A percentile compares a stretch with the other conserved stretches of the same genome.
Conservation (phyloP, 2,329 filamentous ascomycete species). For the Capronia coronata region DNA sequence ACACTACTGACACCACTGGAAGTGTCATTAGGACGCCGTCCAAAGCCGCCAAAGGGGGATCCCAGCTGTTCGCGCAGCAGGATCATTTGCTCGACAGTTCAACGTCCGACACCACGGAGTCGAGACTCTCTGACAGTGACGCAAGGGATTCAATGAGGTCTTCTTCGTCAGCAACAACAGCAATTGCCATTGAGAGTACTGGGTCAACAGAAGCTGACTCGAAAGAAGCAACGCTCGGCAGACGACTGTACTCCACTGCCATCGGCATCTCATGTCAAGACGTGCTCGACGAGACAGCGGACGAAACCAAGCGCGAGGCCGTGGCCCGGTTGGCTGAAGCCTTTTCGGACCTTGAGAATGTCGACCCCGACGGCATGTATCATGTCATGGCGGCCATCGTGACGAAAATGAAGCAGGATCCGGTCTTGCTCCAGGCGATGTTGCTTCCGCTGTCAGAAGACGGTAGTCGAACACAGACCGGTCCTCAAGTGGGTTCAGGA, state of each 20-base stretch:
- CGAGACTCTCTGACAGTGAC: slow-evolving; percentile 2
- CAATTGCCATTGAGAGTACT: neutral
- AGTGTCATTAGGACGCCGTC: slow-evolving; percentile 22
- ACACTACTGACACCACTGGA: slow-evolving; percentile 8
- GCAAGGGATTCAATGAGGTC: slow-evolving; percentile 11
- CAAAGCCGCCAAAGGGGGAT: slow-evolving; percentile 14
- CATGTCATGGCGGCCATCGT: slow-evolving; percentile 74
- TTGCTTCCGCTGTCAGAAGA: too few species aligned
- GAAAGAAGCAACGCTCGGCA: slow-evolving; percentile 78
- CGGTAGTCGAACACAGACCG: neutral
- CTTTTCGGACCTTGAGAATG: slow-evolving; percentile 72
- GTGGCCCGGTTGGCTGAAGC: slow-evolving; percentile 78
- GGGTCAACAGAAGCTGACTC: slow-evolving; percentile 34
- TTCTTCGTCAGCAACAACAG: slow-evolving; percentile 16
- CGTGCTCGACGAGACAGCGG: slow-evolving; percentile 70
- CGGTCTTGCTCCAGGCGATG: neutral
- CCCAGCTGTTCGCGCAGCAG: neutral
- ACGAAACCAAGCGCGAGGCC: slow-evolving; percentile 69
- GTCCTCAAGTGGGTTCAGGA: too few species aligned
- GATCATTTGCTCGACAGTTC: neutral
- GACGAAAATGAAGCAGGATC: slow-evolving; percentile 55
- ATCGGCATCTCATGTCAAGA: slow-evolving; percentile 80
- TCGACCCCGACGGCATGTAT: slow-evolving; percentile 86
- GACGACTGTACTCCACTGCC: slow-evolving; percentile 71
- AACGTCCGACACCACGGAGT: slow-evolving; percentile 13